Base-by-base conservation (phyloP, 306 rosid species). In the Senna siamea region DNA sequence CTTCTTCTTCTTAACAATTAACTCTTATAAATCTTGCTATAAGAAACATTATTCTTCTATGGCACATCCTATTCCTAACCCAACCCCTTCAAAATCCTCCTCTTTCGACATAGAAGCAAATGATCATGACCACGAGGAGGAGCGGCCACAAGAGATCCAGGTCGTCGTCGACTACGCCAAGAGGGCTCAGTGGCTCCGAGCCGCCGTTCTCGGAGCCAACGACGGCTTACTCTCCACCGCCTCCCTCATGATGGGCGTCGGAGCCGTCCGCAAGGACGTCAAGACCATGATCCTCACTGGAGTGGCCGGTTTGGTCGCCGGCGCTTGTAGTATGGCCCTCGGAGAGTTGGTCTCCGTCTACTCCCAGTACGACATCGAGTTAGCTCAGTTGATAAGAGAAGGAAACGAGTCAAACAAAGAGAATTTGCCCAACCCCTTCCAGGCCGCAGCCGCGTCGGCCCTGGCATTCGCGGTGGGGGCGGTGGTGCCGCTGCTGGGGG, bases 241-340 rank as follows among this genome's bases (percentile, higher is more conserved):
- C 7, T 76, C 87, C 6, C 76, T 84, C 30, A 80, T 80, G 84
- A 76, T 84, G 72, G 84, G 87, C 4, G 80, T 84, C 0, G 84
- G 87, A 2, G 87, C 87, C 9, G 84, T 84, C 1, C 66, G 35
- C 5, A 44, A 66, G 32, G 87, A 84, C 22, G 72, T 43, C 7
- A 80, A 76, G 68, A 79, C 63, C 2, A 84, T 84, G 87, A 64
- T 80, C 58, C 73, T 84, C 13, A 73, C 80, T 0, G 87, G 87
- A 0, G 46, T 84, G 0, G 87, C 84, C 0, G 84, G 87, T 7
- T 22, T 79, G 35, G 50, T 80, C 0, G 84, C 72, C 2, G 84
- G 87, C 2, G 84, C 87, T 2, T 84, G 87, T 37, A 76, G 84
- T 18, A 84, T 84, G 87, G 84, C 87, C 6, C 76, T 84, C 1